Evolutionary conservation across 257 asterid genomes (phyloP), one percentile per base, ranked within the genome.

Genomic region (Gardenia jasminoides): DNA sequence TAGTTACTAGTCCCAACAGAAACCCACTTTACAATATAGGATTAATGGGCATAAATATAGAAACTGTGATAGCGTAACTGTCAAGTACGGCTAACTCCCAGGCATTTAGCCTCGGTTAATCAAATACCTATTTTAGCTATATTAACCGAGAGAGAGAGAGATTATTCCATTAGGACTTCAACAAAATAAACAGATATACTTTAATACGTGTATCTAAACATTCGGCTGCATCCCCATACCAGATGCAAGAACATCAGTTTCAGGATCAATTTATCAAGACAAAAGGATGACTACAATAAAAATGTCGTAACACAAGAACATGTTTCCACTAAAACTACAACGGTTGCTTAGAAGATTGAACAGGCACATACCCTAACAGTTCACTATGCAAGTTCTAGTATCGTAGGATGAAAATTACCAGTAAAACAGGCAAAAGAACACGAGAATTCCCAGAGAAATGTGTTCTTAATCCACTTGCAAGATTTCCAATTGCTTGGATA

Each of bases 401-500:
- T 46, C 12, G 0, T 3, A 65, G 5, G 79, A 67, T 52, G 48
- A 41, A 83, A 71, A 90, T 90, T 84, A 92, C 99, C 97, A 96
- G 94, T 69, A 96, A 88, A 41, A 87, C 88, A 54, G 98, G 97
- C 81, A 96, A 89, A 67, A 96, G 76, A 88, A 92, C 88, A 71
- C 99, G 98, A 83, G 97, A 91, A 82, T 66, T 91, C 81, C 89
- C 89, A 15, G 97, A 92, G 85, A 93, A 96, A 91, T 91, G 86
- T 48, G 97, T 86, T 86, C 99, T 85, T 83, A 96, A 88, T 79
- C 99, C 99, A 88, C 88, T 91, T 41, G 99, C 96, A 84, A 96
- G 99, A 86, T 96, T 93, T 84, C 97, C 99, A 47, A 96, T 85
- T 28, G 99, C 97, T 88, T 96, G 99, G 78, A 93, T 84, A 41